Evolutionary conservation across 2,329 filamentous ascomycete genomes (phyloP), one percentile per base, ranked within the genome.

Genomic region (Colletotrichum cordylinicola): DNA sequence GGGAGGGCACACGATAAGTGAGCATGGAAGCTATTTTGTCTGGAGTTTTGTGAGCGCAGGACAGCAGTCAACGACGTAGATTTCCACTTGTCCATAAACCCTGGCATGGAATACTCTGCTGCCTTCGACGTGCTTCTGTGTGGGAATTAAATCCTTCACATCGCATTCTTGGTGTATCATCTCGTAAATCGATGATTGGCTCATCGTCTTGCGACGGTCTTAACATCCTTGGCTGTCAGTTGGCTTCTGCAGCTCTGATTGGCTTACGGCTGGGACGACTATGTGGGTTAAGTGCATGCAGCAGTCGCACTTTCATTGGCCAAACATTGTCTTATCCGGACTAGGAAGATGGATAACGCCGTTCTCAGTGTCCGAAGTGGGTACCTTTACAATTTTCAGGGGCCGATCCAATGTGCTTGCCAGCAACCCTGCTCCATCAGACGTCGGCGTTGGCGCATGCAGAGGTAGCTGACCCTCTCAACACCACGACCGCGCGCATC

Each of bases 361-460:
- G 69, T 43, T 58, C 48, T 39, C 43, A 33, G 33, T 27, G 31
- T 39, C 33, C 29, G 67, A 33, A 48, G 68, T 66, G 61, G 61
- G 68, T 67, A 72, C 68, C 24, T 43, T n/a, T 37, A 16, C 60
- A 71, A 61, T 55, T 72, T 56, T 61, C 69, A 67, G 39, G 67
- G 61, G 68, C 37, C 70, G 18, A 43, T 65, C 72, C n/a, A 52
- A 58, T 67, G 43, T 24, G 61, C 61, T 58, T 72, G 33, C 69
- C 61, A 31, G 62, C 31, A 75, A 61, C 72, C 69, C 62, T 75
- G 68, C 72, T 75, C 62, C 68, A 72, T 67, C 37, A 75, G 72
- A 75, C 72, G 65, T 67, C 43, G 62, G 73, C 62, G 39, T 67
- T 39, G 43, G 73, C 73, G 73, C 62, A 70, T 27, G 56, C 60